Conservation (phyloP, 208 protist genomes). For the Blechomonas ayalai region DNA sequence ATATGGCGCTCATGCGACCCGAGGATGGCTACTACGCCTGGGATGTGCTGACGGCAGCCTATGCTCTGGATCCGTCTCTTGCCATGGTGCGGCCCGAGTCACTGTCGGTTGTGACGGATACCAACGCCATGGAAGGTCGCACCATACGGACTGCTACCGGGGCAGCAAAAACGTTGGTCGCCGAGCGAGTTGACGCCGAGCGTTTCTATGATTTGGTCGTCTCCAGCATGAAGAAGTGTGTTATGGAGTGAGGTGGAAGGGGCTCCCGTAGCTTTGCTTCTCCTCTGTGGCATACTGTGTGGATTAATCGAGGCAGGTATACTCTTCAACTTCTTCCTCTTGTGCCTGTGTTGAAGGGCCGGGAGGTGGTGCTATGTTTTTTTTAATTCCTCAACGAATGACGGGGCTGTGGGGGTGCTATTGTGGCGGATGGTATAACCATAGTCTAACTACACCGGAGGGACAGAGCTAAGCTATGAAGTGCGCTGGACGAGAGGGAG, state of each 20-base stretch:
- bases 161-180: conserved; percentile 17
- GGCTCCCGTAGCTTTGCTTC: no score
- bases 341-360: not conserved
- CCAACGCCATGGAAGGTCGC: conserved; percentile 35
- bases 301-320: no score
- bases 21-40: conserved; percentile 83
- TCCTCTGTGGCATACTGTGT: no score
- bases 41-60: conserved; percentile 84
- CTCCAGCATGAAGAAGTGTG: conserved; percentile 23
- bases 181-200: conserved; percentile 41
- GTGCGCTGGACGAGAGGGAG: no score
- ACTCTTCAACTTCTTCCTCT: conserved; percentile 5
- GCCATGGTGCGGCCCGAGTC: conserved; percentile 36
- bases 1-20: conserved; percentile 48
- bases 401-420: no score
- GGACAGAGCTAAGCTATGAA: no score
- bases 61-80: conserved; percentile 47
- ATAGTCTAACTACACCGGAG: no score
- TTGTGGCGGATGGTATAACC: no score
- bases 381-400: conserved; percentile 1
- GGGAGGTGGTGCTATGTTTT: conserved; percentile 1
- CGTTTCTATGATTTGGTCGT: conserved; percentile 64
- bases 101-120: conserved; percentile 48
- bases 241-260: conserved; percentile 7
- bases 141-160: conserved; percentile 15